Conservation (phyloP, 2,329 filamentous ascomycete genomes). For the Trichoderma sp. region DNA sequence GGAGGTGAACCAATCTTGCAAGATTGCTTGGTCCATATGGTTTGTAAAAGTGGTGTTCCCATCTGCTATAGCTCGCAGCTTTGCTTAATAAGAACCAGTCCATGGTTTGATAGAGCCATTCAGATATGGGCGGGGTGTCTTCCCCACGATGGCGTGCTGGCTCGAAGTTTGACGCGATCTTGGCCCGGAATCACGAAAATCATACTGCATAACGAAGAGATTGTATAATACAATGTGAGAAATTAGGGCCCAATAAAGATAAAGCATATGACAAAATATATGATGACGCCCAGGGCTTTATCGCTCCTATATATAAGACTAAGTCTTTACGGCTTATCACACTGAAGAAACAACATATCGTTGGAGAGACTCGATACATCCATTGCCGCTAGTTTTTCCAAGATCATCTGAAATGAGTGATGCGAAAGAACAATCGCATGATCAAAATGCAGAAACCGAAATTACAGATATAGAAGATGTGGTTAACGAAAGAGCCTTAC, state of each 20-base stretch:
- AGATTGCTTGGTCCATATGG: too few species aligned
- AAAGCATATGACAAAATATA: background rate
- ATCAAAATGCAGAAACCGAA: background rate
- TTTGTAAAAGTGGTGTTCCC: too few species aligned
- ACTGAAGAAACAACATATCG: background rate
- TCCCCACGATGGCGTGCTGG: conserved; percentile 14
- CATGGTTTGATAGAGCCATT: background rate
- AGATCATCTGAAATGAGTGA: background rate
- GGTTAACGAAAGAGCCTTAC: conserved; percentile 57
- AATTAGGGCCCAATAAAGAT: background rate
- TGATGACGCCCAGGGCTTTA: background rate
- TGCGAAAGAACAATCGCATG: background rate
- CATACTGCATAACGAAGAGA: background rate
- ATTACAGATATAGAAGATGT: background rate
- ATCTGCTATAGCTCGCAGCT: too few species aligned
- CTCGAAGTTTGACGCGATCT: conserved; percentile 5
- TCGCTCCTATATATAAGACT: background rate
- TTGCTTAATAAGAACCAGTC: background rate
- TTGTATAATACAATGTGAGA: background rate
- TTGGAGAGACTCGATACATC: background rate
- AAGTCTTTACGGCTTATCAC: background rate
- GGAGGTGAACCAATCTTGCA: too few species aligned
- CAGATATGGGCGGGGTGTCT: background rate
- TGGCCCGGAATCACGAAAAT: background rate
- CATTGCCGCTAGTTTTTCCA: background rate